Base-by-base conservation (phyloP, 352 stramenopile genomes). In the Phytophthora rubi region DNA sequence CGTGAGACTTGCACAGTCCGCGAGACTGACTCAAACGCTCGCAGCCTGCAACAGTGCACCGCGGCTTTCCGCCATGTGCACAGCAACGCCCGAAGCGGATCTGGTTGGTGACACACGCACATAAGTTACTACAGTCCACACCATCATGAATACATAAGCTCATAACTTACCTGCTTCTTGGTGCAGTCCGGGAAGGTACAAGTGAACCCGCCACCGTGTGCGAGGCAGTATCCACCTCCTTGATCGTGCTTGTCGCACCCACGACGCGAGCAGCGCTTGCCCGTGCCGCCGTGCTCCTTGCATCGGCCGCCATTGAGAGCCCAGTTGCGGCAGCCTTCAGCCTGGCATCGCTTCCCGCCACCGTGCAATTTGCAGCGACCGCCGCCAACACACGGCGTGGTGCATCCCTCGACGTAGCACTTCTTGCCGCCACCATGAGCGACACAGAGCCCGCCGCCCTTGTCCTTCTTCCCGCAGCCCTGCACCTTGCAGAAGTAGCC, bases 391-490 rank as follows among this genome's bases (percentile, higher is more conserved):
- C 86, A 94, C 5, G 81, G 76, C 21, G 82, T 94, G 3, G 67
- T 71, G 59, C 85, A 93, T 42, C 82, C 79, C 1, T 91, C 81
- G 8, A 91, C 71, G 39, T 81, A 96, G 62, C 88, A 96, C 55
- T 93, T 92, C 56, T 94, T 94, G 26, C 89, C 89, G 6, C 89
- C 89, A 6, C 89, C 89, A 59, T 95, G 89, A 7, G 79, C 67
- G 23, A 85, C 87, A 65, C 89, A 97, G 23, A 90, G 81, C 15
- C 89, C 89, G 4, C 89, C 88, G 21, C 89, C 89, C 56, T 93
- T 91, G 62, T 97, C 88, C 52, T 93, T 93, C 76, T 97, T 97
- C 21, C 59, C 68, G 62, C 89, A 97, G 5, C 82, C 87, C 4
- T 88, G 74, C 4, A 83, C 59, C 55, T 93, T 93, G 61, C 89